Evolutionary conservation across 2,329 filamentous ascomycete species (phyloP).

Genomic region (Ophiostoma fasciatum): DNA sequence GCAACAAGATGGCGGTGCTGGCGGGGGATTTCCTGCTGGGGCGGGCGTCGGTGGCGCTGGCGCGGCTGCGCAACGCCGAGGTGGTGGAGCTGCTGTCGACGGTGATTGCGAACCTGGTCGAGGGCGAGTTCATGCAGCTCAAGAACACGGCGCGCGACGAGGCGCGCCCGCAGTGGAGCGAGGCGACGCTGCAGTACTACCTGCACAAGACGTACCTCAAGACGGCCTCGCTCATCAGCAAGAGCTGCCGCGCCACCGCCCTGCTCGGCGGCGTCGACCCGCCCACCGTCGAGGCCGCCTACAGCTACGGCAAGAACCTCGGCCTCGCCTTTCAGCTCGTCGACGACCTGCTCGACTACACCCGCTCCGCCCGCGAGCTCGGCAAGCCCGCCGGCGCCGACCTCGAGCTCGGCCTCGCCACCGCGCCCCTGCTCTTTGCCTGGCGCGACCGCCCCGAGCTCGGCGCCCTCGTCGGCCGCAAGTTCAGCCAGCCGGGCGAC

Average conservation of each 20-base stretch:
- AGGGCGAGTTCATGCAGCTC: constrained; percentile 99
- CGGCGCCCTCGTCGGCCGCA: constrained; percentile 77
- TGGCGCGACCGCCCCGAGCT: constrained; percentile 83
- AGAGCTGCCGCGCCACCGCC: constrained; percentile 82
- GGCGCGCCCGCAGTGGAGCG: constrained; percentile 67
- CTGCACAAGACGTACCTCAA: constrained; percentile 98
- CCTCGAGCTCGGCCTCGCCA: constrained; percentile 82
- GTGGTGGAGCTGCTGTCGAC: constrained; percentile 90
- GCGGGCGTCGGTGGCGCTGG: constrained; percentile 82
- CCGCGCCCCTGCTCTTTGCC: constrained; percentile 84
- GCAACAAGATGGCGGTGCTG: constrained; percentile 97
- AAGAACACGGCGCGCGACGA: constrained; percentile 92
- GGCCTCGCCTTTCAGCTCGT: constrained; percentile 94
- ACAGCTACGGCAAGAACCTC: constrained; percentile 82
- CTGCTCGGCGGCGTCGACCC: constrained; percentile 63
- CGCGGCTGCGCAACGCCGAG: constrained; percentile 79
- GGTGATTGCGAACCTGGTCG: constrained; percentile 92
- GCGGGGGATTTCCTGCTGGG: constrained; percentile 95
- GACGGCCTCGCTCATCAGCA: constrained; percentile 88
- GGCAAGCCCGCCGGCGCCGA: constrained; percentile 94
- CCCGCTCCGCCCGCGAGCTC: constrained; percentile 65
- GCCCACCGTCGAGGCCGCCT: constrained; percentile 78
- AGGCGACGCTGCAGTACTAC: constrained; percentile 85
- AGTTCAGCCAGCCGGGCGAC: constrained; percentile 74
- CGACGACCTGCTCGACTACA: constrained; percentile 97